phyloP scores from a whole-genome alignment of 768 basidiomycete genomes.

The Russula vinacea region DNA sequence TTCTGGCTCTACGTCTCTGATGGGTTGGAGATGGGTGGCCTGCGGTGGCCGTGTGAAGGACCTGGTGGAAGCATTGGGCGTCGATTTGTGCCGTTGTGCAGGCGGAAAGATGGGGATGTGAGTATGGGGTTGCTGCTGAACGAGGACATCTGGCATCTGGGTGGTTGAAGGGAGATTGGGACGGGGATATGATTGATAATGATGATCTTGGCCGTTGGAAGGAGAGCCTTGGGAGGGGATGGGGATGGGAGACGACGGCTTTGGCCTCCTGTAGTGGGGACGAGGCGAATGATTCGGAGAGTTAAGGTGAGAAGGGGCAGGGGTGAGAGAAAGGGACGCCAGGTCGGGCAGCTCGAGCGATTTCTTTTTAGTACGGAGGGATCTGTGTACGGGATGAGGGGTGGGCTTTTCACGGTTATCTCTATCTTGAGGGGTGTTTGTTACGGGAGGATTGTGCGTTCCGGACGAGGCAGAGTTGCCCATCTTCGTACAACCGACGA shows the following conservation, averaged over 20 bases:
- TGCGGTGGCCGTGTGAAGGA: conserved; percentile 38
- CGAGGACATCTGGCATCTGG: conserved; percentile 41
- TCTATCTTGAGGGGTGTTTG: conserved; percentile 24
- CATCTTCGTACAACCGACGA: conserved; percentile 23
- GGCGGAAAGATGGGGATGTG: conserved; percentile 40
- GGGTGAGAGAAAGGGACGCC: conserved; percentile 48
- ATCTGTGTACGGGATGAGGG: conserved; percentile 50
- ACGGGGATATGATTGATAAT: conserved; percentile 23
- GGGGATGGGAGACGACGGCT: conserved; percentile 49
- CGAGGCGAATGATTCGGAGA: conserved; percentile 44
- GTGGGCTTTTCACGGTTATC: conserved; percentile 19
- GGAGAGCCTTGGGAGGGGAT: conserved; percentile 39
- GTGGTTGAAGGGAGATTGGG: conserved; percentile 32
- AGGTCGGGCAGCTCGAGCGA: conserved; percentile 78
- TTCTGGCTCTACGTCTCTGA: conserved; percentile 21
- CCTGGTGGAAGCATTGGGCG: conserved; percentile 40
- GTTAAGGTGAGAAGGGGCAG: conserved; percentile 39
- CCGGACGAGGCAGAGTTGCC: conserved; percentile 26
- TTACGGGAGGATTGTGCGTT: conserved; percentile 21
- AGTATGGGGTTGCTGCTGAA: conserved; percentile 45
- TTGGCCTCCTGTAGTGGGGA: conserved; percentile 42
- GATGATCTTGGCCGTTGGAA: conserved; percentile 31
- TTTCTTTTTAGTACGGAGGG: conserved; percentile 64
- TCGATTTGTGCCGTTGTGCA: conserved; percentile 33
- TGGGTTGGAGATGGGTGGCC: conserved; percentile 13